These are phyloP conservation scores for Rhizopogon hawkerae DNA, from an alignment of 1,284 basidiomycete genomes.

Conservation along the genomic window DNA sequence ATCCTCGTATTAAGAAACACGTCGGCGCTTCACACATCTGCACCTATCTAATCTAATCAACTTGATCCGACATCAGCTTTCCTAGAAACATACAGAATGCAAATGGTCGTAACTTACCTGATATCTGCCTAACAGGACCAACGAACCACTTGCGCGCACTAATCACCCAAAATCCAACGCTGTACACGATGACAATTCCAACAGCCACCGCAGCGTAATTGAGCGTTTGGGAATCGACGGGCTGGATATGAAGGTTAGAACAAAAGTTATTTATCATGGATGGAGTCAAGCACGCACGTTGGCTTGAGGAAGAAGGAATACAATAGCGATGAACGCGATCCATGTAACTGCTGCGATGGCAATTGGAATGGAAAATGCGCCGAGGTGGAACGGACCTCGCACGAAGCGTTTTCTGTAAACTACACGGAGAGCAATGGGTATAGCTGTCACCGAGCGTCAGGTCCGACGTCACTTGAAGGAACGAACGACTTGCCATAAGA, in stretches of 20 bases:
- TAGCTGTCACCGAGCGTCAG: constrained; percentile 29
- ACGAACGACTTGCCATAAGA: constrained; percentile 46
- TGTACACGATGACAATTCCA: constrained; percentile 56
- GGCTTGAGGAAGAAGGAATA: constrained; percentile 57
- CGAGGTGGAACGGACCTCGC: constrained; percentile 67
- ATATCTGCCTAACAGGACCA: constrained; percentile 58
- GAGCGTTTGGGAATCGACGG: constrained; percentile 59
- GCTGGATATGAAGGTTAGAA: constrained; percentile 26
- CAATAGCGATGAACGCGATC: constrained; percentile 58
- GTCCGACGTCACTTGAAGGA: neutral
- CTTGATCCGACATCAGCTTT: neutral
- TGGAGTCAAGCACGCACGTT: constrained; percentile 33
- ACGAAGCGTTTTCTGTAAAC: constrained; percentile 51
- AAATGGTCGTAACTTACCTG: constrained; percentile 30
- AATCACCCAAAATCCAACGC: constrained; percentile 56
- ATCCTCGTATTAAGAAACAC: neutral
- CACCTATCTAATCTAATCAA: neutral
- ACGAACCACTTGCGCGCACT: constrained; percentile 65
- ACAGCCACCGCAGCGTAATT: constrained; percentile 71
- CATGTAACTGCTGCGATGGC: constrained; percentile 45
- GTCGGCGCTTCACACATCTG: neutral
- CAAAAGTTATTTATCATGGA: neutral
- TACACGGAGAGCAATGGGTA: constrained; percentile 61
- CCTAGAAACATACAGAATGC: neutral
- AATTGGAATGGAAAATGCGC: constrained; percentile 50